Evolutionary conservation across 2,329 filamentous ascomycete genomes (phyloP).

Genomic region (Alternaria sp.): DNA sequence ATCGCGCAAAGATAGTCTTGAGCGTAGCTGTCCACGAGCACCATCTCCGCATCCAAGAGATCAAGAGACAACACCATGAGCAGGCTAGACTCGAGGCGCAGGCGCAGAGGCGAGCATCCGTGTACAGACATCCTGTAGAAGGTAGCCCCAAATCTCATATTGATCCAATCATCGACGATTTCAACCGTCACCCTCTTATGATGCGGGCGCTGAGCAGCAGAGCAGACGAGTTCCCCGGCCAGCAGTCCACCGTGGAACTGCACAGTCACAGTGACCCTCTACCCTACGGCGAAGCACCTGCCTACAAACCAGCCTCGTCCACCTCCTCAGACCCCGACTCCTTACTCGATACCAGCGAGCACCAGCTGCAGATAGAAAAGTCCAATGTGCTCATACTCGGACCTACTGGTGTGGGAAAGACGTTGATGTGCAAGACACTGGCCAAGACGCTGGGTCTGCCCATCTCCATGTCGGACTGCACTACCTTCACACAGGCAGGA

Average conservation of each 20-base stretch:
- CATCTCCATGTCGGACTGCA: conserved; percentile 94
- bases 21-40: conserved; percentile 96
- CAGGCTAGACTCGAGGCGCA: conserved; percentile 76
- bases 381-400: conserved; percentile 91
- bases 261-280: conserved; percentile 18
- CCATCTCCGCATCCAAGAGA: conserved; percentile 83
- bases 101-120: conserved; percentile 71
- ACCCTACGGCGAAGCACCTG: conserved; percentile 19
- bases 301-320: conserved; percentile 30
- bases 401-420: conserved; percentile 95
- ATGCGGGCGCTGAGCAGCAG: conserved; percentile 30
- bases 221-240: conserved; percentile 67
- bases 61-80: conserved; percentile 78
- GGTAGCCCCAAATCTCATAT: conserved; percentile 55
- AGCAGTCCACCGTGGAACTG: conserved; percentile 59
- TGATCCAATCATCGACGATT: conserved; percentile 3
- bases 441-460: conserved; percentile 93
- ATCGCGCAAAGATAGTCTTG: conserved; percentile 90
- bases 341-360: conserved; percentile 58
- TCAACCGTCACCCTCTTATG: conserved; percentile 7
- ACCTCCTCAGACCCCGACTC: conserved; percentile 44
- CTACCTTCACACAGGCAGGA: conserved; percentile 92
- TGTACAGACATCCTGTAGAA: conserved; percentile 77
- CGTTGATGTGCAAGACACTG: conserved; percentile 90
- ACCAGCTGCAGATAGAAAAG: conserved; percentile 82